phyloP scores from a whole-genome alignment of 331 rosid genomes.

The Malus hybrid region DNA sequence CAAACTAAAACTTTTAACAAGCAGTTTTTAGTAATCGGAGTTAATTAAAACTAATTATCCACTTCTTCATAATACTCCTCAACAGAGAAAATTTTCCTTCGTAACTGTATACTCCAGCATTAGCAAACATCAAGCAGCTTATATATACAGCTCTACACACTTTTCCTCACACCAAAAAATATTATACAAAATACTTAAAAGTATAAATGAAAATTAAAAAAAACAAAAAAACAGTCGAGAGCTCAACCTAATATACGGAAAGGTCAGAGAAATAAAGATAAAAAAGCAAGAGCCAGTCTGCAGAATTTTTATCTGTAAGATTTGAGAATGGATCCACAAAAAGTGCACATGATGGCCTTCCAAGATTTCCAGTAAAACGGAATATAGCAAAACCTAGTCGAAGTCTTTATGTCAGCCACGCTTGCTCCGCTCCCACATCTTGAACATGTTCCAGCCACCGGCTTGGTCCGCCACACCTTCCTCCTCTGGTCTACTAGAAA shows the following conservation, averaged over 20 bases:
- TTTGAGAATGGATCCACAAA: constrained; percentile 77
- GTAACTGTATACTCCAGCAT: background rate
- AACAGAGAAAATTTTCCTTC: background rate
- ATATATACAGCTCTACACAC: background rate
- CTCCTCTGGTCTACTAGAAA: constrained; percentile 61
- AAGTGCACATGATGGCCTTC: constrained; percentile 71
- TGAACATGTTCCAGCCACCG: constrained; percentile 75
- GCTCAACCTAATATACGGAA: background rate
- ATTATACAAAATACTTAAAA: no score
- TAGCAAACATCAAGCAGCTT: background rate
- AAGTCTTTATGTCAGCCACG: constrained; percentile 63
- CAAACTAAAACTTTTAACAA: no score
- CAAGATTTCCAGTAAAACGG: constrained; percentile 55
- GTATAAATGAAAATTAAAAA: background rate
- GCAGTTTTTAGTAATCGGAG: no score
- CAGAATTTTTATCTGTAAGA: constrained; percentile 38
- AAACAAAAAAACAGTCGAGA: background rate
- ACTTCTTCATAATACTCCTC: background rate
- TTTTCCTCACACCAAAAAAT: background rate
- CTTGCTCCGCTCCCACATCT: constrained; percentile 72
- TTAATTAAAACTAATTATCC: background rate
- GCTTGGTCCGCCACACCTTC: constrained; percentile 55
- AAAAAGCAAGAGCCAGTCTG: background rate
- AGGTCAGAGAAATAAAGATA: background rate
- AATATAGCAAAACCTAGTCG: constrained; percentile 56